These are phyloP conservation scores for Curvularia lunata DNA, from an alignment of 2,329 filamentous ascomycete genomes.

Conservation along the genomic window DNA sequence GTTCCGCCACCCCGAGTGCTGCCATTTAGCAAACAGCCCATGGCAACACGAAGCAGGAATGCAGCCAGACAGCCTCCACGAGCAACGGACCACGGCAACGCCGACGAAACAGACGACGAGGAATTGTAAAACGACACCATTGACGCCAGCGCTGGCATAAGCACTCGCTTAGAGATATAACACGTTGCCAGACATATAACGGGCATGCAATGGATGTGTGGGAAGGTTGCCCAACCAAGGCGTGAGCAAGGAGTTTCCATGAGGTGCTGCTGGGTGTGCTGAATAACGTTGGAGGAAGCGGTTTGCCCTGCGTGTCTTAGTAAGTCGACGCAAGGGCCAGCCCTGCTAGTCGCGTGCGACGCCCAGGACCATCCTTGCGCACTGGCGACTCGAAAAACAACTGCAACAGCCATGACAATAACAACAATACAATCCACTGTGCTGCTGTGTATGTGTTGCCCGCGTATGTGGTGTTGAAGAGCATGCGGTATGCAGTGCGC, in stretches of 20 bases:
- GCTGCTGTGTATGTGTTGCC: not conserved
- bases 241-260: not conserved
- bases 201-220: not conserved
- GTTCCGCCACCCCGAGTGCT: slow-evolving; percentile 47
- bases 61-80: slow-evolving; percentile 18
- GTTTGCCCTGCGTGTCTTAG: not conserved
- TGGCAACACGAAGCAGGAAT: slow-evolving; percentile 29
- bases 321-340: not conserved
- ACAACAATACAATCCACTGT: not conserved
- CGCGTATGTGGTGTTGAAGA: not conserved
- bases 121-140: slow-evolving; percentile 31
- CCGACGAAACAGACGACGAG: slow-evolving; percentile 48
- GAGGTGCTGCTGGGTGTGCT: not conserved
- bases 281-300: not conserved
- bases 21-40: slow-evolving; percentile 37
- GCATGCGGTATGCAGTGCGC: not conserved
- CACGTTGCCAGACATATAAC: not conserved
- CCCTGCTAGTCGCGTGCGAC: not conserved
- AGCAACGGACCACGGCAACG: slow-evolving; percentile 17
- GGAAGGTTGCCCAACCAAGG: not conserved
- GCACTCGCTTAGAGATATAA: not conserved
- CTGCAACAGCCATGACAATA: not conserved
- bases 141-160: not conserved
- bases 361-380: not conserved
- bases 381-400: not conserved